Evolutionary conservation across 495 filamentous ascomycete genomes (phyloP), one percentile per base, ranked within the genome.

Genomic region (Penicillium bialowiezense): DNA sequence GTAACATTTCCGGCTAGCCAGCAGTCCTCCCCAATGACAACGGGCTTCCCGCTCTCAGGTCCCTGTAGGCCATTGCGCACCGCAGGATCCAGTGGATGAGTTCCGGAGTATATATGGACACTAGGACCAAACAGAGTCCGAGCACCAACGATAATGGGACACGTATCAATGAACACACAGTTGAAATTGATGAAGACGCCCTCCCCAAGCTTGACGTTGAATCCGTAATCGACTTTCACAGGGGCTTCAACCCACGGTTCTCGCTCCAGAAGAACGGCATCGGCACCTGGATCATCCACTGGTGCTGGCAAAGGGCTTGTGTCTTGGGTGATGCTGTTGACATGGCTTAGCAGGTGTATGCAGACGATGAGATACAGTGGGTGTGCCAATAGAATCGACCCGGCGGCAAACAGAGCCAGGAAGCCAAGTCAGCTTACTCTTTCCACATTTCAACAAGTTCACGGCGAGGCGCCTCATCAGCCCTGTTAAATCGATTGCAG

Each of bases 1-100:
- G 77, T 78, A 7, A 87, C 89, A 62, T 85, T 85, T 0, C 91
- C 91, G 0, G 87, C 89, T 20, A 97, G 63, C 91, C 91, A 97
- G 55, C 89, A 93, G 64, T 96, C 91, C 56, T 95, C 88, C 0
- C 85, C 89, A 48, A 96, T 83, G 12, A 69, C 75, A 54, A 97
- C 87, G 14, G 87, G 84, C 46, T 78, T 82, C 1, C 90, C 91
- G 19, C 69, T 56, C 68, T 96, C 91, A 0, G 90, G 87, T 0
- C 90, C 91, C 33, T 78, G 62, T 2, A 77, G 82, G 0, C 91
- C 89, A 58, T 91, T 87, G 8, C 90, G 76, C 10, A 90, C 47
- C 0, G 73, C 72, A 1, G 88, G 89, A 52, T 92, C 85, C 3
- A 89, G 68, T 1, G 90, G 89, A 65, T 97, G 91, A 0, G 80